Evolutionary conservation across 306 rosid genomes (phyloP).

Genomic region (Inga leiocalycina): DNA sequence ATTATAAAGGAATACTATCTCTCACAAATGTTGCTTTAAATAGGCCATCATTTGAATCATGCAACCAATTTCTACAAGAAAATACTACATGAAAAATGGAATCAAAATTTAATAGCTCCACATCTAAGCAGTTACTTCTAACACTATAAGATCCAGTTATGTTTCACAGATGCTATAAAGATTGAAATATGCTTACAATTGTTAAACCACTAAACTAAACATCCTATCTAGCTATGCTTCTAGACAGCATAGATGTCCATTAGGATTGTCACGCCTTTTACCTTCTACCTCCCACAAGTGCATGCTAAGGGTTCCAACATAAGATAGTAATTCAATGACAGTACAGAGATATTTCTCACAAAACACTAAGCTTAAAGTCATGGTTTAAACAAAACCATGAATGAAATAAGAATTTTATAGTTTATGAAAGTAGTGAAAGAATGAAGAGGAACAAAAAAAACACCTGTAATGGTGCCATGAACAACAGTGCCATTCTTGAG

Average conservation of each 20-base stretch:
- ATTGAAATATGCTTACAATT: not conserved
- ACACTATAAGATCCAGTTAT: not conserved
- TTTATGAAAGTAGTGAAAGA: not conserved
- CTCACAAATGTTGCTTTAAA: not conserved
- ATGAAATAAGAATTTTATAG: not conserved
- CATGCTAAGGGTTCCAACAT: not conserved
- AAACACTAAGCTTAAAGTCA: not conserved
- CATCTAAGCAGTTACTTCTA: not conserved
- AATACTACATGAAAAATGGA: not conserved
- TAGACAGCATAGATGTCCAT: not conserved
- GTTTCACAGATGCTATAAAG: not conserved
- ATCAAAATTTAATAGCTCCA: not conserved
- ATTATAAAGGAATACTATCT: not conserved
- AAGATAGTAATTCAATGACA: not conserved
- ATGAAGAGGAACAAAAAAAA: not conserved
- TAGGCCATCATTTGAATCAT: not conserved
- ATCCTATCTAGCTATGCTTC: not conserved
- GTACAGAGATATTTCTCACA: not conserved
- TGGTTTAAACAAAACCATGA: not conserved
- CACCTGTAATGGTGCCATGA: constrained; percentile 74
- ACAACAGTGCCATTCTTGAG: constrained; percentile 51
- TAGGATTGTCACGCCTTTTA: not conserved
- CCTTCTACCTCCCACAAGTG: not conserved
- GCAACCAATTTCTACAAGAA: not conserved
- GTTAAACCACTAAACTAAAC: not conserved